These are phyloP conservation scores for Candida dajiaensis DNA, from an alignment of 805 yeast genomes.

Conservation along the genomic window DNA sequence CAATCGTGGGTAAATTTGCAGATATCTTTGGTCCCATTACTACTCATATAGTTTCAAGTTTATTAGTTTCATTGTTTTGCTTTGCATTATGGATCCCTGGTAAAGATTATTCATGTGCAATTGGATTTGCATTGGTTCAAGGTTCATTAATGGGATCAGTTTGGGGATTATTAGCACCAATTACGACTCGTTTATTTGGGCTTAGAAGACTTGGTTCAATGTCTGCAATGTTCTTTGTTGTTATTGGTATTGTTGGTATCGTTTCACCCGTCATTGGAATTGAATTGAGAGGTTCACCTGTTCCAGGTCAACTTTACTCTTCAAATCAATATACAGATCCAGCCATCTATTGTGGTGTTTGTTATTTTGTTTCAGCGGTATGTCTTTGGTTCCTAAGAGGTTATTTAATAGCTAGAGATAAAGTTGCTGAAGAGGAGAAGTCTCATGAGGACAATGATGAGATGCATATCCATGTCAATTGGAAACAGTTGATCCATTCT, in stretches of 20 bases:
- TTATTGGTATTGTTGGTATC: conserved; percentile 4
- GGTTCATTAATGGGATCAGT: conserved; percentile 60
- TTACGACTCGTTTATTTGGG: conserved; percentile 47
- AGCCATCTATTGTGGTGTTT: conserved; percentile 51
- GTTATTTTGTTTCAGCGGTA: conserved; percentile 41
- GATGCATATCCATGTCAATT: conserved; percentile 14
- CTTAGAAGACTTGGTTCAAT: conserved; percentile 42
- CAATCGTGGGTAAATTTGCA: conserved; percentile 42
- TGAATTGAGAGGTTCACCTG: conserved; percentile 33
- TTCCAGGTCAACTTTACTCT: conserved; percentile 16
- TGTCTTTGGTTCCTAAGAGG: conserved; percentile 42
- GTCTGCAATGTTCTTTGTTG: conserved; percentile 38
- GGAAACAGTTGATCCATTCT: background rate
- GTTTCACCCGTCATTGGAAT: conserved; percentile 54
- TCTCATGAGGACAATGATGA: conserved; percentile 22
- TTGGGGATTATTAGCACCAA: conserved; percentile 45
- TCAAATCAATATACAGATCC: conserved; percentile 46
- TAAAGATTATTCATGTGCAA: conserved; percentile 46
- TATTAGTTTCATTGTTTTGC: conserved; percentile 33
- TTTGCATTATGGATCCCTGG: conserved; percentile 52
- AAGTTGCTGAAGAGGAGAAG: conserved; percentile 17
- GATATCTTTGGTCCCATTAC: conserved; percentile 49
- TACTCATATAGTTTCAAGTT: conserved; percentile 32
- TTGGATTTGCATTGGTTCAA: conserved; percentile 42
- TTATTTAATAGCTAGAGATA: conserved; percentile 46